Evolutionary conservation across 2,329 filamentous ascomycete species (phyloP).

Genomic region (Xylaria sp.): DNA sequence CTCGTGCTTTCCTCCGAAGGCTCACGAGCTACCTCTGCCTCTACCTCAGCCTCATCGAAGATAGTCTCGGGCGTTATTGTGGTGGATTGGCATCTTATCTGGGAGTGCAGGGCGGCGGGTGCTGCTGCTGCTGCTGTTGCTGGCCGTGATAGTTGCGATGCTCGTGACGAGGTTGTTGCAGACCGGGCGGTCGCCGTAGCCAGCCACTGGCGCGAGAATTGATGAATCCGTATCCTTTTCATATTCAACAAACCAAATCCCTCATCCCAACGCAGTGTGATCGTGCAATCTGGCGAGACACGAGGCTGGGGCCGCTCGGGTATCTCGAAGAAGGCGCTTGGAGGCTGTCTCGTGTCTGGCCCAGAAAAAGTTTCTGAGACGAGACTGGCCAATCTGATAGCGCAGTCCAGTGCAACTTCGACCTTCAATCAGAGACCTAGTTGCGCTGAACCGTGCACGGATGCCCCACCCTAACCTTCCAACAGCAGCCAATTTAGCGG

Average conservation of each 20-base stretch:
- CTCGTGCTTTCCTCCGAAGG: slow-evolving; percentile 32
- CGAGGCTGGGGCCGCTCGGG: slow-evolving; percentile 39
- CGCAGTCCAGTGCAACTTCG: slow-evolving; percentile 34
- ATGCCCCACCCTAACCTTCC: slow-evolving; percentile 1
- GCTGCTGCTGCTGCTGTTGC: not conserved
- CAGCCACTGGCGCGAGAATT: slow-evolving; percentile 71
- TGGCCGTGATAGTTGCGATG: slow-evolving; percentile 42
- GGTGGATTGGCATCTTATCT: slow-evolving; percentile 46
- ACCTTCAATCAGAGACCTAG: slow-evolving; percentile 15
- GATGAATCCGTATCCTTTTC: slow-evolving; percentile 71
- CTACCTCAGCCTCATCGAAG: slow-evolving; percentile 42
- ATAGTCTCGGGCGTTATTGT: slow-evolving; percentile 40
- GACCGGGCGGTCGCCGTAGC: slow-evolving; percentile 55
- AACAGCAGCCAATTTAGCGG: slow-evolving; percentile 25
- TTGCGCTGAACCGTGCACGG: slow-evolving; percentile 28
- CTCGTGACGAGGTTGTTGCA: slow-evolving; percentile 54
- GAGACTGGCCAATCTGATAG: slow-evolving; percentile 22
- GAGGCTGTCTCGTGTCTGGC: slow-evolving; percentile 46
- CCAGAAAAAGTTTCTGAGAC: slow-evolving; percentile 49
- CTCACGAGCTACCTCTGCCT: slow-evolving; percentile 35
- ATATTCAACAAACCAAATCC: slow-evolving; percentile 53
- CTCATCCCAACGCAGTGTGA: slow-evolving; percentile 43
- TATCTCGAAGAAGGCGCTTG: slow-evolving; percentile 35
- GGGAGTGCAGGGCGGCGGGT: slow-evolving; percentile 35
- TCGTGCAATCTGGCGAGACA: slow-evolving; percentile 40